A percentile compares a stretch with the other conserved stretches of the same genome.
Evolutionary conservation across 345 rosid species (phyloP).

Genomic region (Syzygium oleosum): DNA sequence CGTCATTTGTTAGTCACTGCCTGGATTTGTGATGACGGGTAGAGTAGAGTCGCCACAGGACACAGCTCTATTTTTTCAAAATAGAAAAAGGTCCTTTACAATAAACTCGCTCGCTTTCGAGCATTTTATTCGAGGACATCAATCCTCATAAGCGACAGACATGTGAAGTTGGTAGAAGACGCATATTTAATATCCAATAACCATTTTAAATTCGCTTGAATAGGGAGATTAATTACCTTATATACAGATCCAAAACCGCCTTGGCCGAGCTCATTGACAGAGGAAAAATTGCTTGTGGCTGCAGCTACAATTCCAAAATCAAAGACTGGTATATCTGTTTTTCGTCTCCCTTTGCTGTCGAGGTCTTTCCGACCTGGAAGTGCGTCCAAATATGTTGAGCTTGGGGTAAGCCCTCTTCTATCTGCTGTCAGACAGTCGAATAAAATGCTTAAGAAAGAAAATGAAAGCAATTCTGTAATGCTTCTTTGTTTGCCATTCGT

Average conservation of each 20-base stretch:
- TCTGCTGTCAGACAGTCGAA: too few relatives aligned
- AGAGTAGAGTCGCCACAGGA: neutral
- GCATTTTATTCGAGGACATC: neutral
- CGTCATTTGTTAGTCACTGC: neutral
- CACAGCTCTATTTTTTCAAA: neutral
- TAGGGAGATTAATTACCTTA: neutral
- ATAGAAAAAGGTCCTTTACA: neutral
- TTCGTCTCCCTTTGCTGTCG: neutral
- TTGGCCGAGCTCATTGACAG: constrained; percentile 8
- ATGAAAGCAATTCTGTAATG: too few relatives aligned
- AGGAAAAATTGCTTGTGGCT: constrained; percentile 16
- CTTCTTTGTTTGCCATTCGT: too few relatives aligned
- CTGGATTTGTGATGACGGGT: neutral
- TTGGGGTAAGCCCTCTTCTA: neutral
- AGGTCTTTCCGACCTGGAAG: neutral
- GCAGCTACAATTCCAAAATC: neutral
- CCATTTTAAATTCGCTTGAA: neutral
- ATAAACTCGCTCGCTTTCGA: neutral
- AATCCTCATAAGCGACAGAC: neutral
- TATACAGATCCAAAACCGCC: constrained; percentile 24
- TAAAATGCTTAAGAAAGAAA: too few relatives aligned
- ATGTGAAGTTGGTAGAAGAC: neutral
- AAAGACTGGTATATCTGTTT: neutral
- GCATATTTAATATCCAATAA: neutral
- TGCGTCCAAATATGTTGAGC: neutral